Conservation (phyloP, 2,329 filamentous ascomycete species). For the Colletotrichum plurivorum region DNA sequence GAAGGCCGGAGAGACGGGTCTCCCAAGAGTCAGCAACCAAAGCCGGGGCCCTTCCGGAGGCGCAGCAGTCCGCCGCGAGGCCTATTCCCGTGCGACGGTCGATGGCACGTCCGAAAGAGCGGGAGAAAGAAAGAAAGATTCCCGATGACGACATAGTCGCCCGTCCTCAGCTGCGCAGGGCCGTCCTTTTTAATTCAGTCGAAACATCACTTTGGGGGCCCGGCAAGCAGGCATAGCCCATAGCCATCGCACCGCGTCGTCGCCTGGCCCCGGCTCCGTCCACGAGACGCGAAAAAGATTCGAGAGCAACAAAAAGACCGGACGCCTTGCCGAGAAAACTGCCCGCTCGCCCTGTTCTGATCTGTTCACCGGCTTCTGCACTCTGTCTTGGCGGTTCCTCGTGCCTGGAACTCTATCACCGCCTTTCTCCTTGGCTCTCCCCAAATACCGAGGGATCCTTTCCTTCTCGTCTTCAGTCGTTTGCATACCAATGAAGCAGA, state of each 20-base stretch:
- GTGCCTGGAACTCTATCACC: conserved; percentile 5
- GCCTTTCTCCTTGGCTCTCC: neutral
- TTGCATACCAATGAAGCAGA: neutral
- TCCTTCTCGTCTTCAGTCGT: neutral
- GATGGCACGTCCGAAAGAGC: neutral
- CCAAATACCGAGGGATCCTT: neutral
- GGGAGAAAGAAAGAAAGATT: too few relatives aligned
- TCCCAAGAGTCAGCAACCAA: too few relatives aligned
- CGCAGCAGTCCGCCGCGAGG: conserved; percentile 8
- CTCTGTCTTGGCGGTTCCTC: conserved; percentile 16
- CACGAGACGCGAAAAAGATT: neutral
- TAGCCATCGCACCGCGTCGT: too few relatives aligned
- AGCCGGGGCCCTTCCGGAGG: neutral
- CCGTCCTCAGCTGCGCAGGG: conserved; percentile 19
- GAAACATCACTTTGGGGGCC: neutral
- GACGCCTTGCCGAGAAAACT: neutral
- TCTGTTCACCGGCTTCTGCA: neutral
- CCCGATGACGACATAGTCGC: neutral
- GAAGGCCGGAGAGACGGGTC: neutral
- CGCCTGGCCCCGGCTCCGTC: neutral
- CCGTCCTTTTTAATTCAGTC: neutral
- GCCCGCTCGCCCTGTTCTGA: neutral
- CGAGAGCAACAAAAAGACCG: neutral
- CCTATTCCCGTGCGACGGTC: conserved; percentile 14
- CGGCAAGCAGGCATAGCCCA: too few relatives aligned